Evolutionary conservation across 2,329 filamentous ascomycete species (phyloP), one percentile per base, ranked within the genome.

Genomic region (Teratosphaeriaceae sp.): DNA sequence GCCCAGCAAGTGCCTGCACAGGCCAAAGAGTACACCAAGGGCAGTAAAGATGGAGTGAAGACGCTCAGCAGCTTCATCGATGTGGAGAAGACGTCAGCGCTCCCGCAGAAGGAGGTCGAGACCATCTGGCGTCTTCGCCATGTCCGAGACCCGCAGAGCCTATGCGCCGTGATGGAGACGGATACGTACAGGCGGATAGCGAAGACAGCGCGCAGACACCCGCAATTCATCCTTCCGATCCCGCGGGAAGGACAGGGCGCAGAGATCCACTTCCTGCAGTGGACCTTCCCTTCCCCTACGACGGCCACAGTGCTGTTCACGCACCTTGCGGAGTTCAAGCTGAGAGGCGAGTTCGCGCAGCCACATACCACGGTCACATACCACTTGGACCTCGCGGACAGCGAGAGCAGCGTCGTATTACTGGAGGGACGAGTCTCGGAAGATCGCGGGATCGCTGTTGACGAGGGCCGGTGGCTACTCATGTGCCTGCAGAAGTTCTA

Each of bases 401-500:
- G 80, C 8, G n/a, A n/a, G n/a, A 86, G 88, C 56, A 86, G 82
- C 4, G 59, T 97, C 20, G 88, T 96, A 12, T 70, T 98, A 49
- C 83, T 96, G 72, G 85, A 92, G 60, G 92, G 92, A 0, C 75
- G 76, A 52, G 82, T 97, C 12, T 72, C 85, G 42, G 80, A 88
- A 47, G 82, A 83, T 22, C 72, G 82, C 11, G 89, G 90, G 3
- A 79, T 95, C 4, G 81, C 73, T 50, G 76, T 86, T 0, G 79
- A 88, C 41, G 85, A 95, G 60, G 89, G 85, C n/a, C 82, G 82
- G 65, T 96, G 86, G 83, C 68, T 98, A 55, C 73, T 94, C 38
- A 85, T 96, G 79, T 92, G 88, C 55, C 69, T 98, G 68, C 92
- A 98, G 72, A 81, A 88, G 60, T 98, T 98, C 65, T 98, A 98